Base-by-base conservation (phyloP, 768 basidiomycete genomes). In the Lactarius quietus region DNA sequence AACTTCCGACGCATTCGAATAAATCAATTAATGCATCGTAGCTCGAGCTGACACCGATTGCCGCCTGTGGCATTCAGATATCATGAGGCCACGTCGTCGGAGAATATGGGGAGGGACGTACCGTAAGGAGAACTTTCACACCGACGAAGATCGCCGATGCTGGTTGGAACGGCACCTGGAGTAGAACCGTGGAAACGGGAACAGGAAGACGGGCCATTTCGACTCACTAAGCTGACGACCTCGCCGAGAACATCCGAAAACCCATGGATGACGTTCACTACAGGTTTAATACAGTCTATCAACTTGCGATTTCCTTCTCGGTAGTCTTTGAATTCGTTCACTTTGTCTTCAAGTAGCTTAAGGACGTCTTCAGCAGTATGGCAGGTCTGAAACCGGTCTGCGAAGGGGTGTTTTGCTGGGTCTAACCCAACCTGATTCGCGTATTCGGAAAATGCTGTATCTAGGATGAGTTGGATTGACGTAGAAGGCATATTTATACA, bases 1-100 rank as follows among this genome's bases (percentile, higher is more conserved):
- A 57, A 29, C 9, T 57, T 26, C 48, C 48, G 35, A 63, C 36
- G 14, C 26, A 63, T 8, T 51, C 45, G 7, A 63, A 63, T 20
- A 63, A 14, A 3, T 52, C 56, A 2, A 57, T 5, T 26, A 63
- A 43, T 0, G 56, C n/a, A n/a, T 57, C 62, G 20, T 45, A 57
- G 23, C 43, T 48, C 3, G 31, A 39, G 26, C 33, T 28, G 12
- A 57, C 45, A 4, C 57, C 35, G 3, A 35, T 63, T 2, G 45
- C 56, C 2, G 55, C 35, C 62, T 63, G 33, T 3, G 5, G 9
- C 0, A n/a, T n/a, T 6, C 12, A 3, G 33, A 51, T 57, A 33
- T 48, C 6, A 45, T 12, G 15, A n/a, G 35, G 20, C 41, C 33
- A 3, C n/a, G 41, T 10, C 18, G 1, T 18, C 57, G 6, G 33